Evolutionary conservation across 2,329 filamentous ascomycete genomes (phyloP), one percentile per base, ranked within the genome.

Genomic region (Microdochium paspali): DNA sequence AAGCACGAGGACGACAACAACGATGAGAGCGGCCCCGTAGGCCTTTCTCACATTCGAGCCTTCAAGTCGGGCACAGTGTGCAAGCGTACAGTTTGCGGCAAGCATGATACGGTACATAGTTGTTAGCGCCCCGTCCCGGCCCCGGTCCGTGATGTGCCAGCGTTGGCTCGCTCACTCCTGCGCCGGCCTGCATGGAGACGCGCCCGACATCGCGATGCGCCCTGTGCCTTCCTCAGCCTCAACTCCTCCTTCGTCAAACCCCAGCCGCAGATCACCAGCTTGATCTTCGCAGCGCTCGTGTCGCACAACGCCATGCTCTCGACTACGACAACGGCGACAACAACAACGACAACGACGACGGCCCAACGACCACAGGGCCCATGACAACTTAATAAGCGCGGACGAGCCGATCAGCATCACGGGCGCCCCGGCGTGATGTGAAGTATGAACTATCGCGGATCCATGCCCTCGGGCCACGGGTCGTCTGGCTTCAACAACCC

Each of bases 381-480:
- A 40, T 40, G 35, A 40, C 35, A 20, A 21, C 18, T 5, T 3
- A 9, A 7, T 21, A 20, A 20, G 3, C 13, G 13, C 35, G 15
- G 5, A 4, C 35, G 13, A 21, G 35, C 10, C 35, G 35, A 40
- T 5, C 35, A 40, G 13, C 35, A 40, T 18, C 35, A 21, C 35
- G 12, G 35, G 35, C 35, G 15, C 35, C 35, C 35, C 44, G 53
- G 49, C 51, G 54, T 50, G 48, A 59, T 57, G 57, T 40, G 56
- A 59, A 60, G 58, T 57, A 63, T 64, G 61, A 64, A 59, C 54
- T 63, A 62, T 58, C 59, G 58, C 46, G 60, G 58, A 53, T 56
- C 57, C 35, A 48, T 57, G 40, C 61, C 61, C 53, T 53, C 55
- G 50, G 56, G 55, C 48, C 58, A 60, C 44, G 59, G 58, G 55